A percentile compares a stretch with the other conserved stretches of the same genome.
phyloP scores from a whole-genome alignment of 331 rosid genomes.

The Spiraea crenata region DNA sequence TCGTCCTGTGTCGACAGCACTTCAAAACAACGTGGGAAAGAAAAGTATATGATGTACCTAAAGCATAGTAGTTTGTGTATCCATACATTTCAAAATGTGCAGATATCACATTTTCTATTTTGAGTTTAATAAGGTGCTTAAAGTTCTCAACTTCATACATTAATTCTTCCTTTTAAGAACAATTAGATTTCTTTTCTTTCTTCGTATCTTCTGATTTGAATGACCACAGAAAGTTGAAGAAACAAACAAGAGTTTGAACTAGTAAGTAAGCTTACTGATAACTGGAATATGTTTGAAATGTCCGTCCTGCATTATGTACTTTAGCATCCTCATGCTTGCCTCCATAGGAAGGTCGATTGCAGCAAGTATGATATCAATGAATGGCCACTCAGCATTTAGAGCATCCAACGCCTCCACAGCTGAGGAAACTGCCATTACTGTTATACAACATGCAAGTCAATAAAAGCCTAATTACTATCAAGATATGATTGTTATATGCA shows the following conservation, averaged over 20 bases:
- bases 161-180: not conserved
- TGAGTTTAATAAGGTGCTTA: not conserved
- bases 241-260: not conserved
- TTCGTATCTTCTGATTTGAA: no score
- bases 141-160: not conserved
- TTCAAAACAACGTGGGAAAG: not conserved
- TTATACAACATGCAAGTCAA: no score
- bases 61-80: no score
- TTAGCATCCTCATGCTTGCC: constrained; percentile 20
- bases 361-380: constrained; percentile 13
- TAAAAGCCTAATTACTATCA: no score
- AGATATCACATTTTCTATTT: not conserved
- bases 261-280: constrained; percentile 11
- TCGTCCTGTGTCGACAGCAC: constrained; percentile 17
- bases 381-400: constrained; percentile 16
- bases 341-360: constrained; percentile 20
- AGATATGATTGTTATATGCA: not conserved
- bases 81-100: no score
- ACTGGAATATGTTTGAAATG: constrained; percentile 24
- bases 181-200: no score
- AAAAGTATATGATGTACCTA: not conserved
- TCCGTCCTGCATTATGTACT: constrained; percentile 17
- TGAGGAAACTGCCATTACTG: constrained; percentile 24
- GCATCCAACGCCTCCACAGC: constrained; percentile 22
- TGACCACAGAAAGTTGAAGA: not conserved